Evolutionary conservation across 2,329 filamentous ascomycete genomes (phyloP).

Genomic region (Aspergillus texensis): DNA sequence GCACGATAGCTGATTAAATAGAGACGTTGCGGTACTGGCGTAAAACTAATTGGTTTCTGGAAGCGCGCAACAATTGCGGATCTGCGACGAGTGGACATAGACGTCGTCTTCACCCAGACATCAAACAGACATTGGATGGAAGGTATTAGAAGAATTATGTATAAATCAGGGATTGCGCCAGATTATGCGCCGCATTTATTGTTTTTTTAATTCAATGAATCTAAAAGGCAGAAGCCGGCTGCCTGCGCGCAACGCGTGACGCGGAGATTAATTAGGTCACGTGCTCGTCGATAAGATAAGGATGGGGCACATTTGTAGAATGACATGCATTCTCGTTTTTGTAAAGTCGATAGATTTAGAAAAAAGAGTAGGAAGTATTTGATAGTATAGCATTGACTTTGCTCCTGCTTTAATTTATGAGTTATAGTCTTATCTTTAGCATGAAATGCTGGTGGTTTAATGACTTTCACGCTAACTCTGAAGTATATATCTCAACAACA

Average conservation of each 20-base stretch:
- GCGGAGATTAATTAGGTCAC: conserved; percentile 23
- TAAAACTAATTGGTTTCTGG: conserved; percentile 13
- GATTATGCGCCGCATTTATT: not conserved
- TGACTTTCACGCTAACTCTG: not conserved
- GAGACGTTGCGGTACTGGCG: conserved; percentile 6
- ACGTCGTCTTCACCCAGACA: conserved; percentile 4
- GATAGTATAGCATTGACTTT: not conserved
- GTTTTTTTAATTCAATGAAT: not conserved
- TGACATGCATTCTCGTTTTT: not conserved
- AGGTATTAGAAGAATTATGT: not conserved
- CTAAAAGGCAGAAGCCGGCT: conserved; percentile 12
- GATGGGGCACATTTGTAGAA: not conserved
- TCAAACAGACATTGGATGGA: not conserved
- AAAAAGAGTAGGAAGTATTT: not conserved
- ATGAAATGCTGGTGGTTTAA: not conserved
- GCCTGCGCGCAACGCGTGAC: conserved; percentile 21
- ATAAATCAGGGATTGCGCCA: not conserved
- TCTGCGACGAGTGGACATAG: conserved; percentile 18
- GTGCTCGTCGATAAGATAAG: conserved; percentile 9
- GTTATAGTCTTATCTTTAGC: not conserved
- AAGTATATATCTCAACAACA: not conserved
- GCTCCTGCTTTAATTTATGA: not conserved
- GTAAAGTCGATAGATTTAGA: not conserved
- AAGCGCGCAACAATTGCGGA: conserved; percentile 16
- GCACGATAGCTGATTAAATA: not conserved